These are phyloP conservation scores for Fusarium acutatum DNA, from an alignment of 2,329 filamentous ascomycete species.

Conservation along the genomic window DNA sequence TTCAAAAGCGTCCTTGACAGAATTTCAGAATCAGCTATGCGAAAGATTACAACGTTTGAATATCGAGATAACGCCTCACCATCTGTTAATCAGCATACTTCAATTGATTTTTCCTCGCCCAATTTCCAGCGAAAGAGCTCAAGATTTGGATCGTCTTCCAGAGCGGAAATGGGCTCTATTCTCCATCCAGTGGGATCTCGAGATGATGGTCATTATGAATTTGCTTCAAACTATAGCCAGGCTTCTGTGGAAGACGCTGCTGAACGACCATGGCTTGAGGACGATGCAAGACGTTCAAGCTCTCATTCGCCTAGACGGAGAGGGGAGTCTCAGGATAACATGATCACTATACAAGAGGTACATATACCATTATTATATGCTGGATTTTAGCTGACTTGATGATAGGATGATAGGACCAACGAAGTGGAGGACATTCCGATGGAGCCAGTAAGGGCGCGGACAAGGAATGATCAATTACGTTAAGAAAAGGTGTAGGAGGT, in stretches of 20 bases:
- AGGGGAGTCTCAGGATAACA: not conserved
- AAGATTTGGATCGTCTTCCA: not conserved
- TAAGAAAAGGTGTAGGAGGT: accelerated
- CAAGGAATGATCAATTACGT: not conserved
- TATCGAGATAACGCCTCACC: not conserved
- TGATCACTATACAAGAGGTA: constrained; percentile 1
- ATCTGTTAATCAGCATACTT: not conserved
- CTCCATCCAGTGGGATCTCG: not conserved
- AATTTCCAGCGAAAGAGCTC: not conserved
- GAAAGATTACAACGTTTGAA: constrained; percentile 15
- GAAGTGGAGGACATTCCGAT: not conserved
- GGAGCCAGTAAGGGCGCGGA: not conserved
- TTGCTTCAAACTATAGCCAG: not conserved
- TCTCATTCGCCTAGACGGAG: not conserved
- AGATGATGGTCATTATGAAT: constrained; percentile 3
- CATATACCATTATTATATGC: accelerated
- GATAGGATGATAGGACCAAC: not conserved
- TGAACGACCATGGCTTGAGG: not conserved
- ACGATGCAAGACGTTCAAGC: not conserved
- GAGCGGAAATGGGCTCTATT: not conserved
- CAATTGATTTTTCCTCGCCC: not conserved
- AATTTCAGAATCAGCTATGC: constrained; percentile 23
- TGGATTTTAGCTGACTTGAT: not conserved
- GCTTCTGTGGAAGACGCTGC: not conserved
- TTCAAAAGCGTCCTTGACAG: constrained; percentile 23